Evolutionary conservation across 2,329 filamentous ascomycete genomes (phyloP).

Genomic region (Trichoderma sp.): DNA sequence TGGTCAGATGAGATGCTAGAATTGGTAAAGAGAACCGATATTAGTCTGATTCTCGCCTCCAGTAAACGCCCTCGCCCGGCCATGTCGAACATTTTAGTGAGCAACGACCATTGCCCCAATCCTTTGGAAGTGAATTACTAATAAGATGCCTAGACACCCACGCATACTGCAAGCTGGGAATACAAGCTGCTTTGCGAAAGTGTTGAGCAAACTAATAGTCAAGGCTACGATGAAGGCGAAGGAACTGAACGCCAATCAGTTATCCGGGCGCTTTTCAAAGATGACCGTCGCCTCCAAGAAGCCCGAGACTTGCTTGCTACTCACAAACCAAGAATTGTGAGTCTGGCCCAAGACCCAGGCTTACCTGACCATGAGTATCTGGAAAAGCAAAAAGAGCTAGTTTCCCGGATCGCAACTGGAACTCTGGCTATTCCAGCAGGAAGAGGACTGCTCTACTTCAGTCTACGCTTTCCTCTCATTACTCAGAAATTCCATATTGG

Average conservation of each 20-base stretch:
- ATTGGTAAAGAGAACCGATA: constrained; percentile 79
- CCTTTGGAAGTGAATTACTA: constrained; percentile 27
- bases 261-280: constrained; percentile 83
- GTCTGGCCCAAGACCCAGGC: constrained; percentile 70
- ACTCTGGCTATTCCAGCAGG: constrained; percentile 89
- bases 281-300: constrained; percentile 87
- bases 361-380: constrained; percentile 87
- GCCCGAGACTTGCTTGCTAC: constrained; percentile 85
- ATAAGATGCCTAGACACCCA: constrained; percentile 50
- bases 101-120: constrained; percentile 27
- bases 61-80: constrained; percentile 35
- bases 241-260: constrained; percentile 82
- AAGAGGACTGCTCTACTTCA: constrained; percentile 83
- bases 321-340: constrained; percentile 74
- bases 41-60: constrained; percentile 65
- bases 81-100: constrained; percentile 47
- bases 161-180: constrained; percentile 71
- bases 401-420: constrained; percentile 80
- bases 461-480: constrained; percentile 80
- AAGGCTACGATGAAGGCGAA: constrained; percentile 73
- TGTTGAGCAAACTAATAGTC: constrained; percentile 59
- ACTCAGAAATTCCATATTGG: constrained; percentile 90
- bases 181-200: constrained; percentile 74
- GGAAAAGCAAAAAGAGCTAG: constrained; percentile 88
- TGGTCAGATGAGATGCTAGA: constrained; percentile 74